Evolutionary conservation across 2,329 filamentous ascomycete genomes (phyloP).

Genomic region (Nakataea oryzae): DNA sequence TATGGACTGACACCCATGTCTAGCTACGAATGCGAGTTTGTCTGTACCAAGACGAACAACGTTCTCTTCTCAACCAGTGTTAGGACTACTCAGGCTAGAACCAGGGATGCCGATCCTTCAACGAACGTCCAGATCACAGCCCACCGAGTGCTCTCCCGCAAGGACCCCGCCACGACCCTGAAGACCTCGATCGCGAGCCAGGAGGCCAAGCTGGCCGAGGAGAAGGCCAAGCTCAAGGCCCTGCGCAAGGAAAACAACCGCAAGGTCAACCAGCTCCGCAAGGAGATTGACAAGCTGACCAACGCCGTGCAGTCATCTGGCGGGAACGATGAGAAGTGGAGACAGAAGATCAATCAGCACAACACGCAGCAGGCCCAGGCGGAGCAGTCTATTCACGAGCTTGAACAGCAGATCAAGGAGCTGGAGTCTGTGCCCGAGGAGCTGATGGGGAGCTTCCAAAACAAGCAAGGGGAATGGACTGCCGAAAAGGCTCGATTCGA

Average conservation of each 20-base stretch:
- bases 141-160: slow-evolving; percentile 48
- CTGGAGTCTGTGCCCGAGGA: slow-evolving; percentile 54
- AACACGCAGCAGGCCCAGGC: slow-evolving; percentile 61
- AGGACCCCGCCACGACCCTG: slow-evolving; percentile 66
- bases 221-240: slow-evolving; percentile 58
- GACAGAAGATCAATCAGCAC: slow-evolving; percentile 66
- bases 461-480: slow-evolving; percentile 40
- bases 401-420: slow-evolving; percentile 52
- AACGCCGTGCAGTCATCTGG: slow-evolving; percentile 58
- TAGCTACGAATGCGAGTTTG: slow-evolving; percentile 71
- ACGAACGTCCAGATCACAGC: not conserved
- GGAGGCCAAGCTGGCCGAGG: slow-evolving; percentile 59
- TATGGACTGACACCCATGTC: slow-evolving; percentile 59
- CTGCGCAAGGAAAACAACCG: slow-evolving; percentile 66
- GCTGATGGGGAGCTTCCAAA: slow-evolving; percentile 45
- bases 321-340: slow-evolving; percentile 65
- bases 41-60: slow-evolving; percentile 54
- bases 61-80: slow-evolving; percentile 64
- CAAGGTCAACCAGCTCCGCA: slow-evolving; percentile 54
- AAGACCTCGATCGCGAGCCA: slow-evolving; percentile 65
- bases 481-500: slow-evolving; percentile 51
- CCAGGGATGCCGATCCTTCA: slow-evolving; percentile 24
- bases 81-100: slow-evolving; percentile 47
- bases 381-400: slow-evolving; percentile 18
- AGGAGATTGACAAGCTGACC: slow-evolving; percentile 62